Evolutionary conservation across 805 yeast genomes (phyloP), one percentile per base, ranked within the genome.

Genomic region (Candida loeiensis): DNA sequence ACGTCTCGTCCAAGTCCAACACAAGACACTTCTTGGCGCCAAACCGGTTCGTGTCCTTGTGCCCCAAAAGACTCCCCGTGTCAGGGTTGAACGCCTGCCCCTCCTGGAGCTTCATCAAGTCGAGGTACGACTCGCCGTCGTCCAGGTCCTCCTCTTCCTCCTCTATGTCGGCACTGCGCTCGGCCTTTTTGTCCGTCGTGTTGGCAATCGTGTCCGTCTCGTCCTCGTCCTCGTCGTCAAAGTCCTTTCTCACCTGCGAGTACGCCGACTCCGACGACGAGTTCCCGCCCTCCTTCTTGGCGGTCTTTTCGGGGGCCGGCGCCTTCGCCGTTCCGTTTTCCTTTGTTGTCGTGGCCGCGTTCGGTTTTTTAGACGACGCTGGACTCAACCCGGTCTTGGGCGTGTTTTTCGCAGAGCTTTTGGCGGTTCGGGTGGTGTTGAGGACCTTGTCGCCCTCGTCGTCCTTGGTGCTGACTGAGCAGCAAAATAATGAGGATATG

Each of bases 1-100:
- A 74, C 2, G 99, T 93, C 63, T 93, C 99, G 63, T 93, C 99
- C 47, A 93, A 69, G 63, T 93, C 99, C 40, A 93, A 71, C 11
- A 93, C 85, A 24, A 93, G 73, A 61, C 97, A 90, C 62, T 93
- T 93, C 43, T 85, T 81, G 41, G 76, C 76, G 37, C 72, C 66
- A 41, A 84, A 72, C 35, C 64, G 58, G 6, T 61, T 53, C 17
- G 68, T 63, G 36, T 58, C 63, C 33, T 78, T 73, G 17, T 79
- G 74, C 37, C 83, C 77, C 47, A 91, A 65, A 37, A 89, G 71
- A 66, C 73, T 76, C 4, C 84, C 87, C 3, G 83, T 77, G 37
- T 63, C 70, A 36, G 77, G 69, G 28, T 85, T 76, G 53, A 73
- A 79, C 5, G 76, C 74, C 60, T 85, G 95, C 31, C 82, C 90